phyloP scores from a whole-genome alignment of 345 rosid species.

The Brassica nigra region DNA sequence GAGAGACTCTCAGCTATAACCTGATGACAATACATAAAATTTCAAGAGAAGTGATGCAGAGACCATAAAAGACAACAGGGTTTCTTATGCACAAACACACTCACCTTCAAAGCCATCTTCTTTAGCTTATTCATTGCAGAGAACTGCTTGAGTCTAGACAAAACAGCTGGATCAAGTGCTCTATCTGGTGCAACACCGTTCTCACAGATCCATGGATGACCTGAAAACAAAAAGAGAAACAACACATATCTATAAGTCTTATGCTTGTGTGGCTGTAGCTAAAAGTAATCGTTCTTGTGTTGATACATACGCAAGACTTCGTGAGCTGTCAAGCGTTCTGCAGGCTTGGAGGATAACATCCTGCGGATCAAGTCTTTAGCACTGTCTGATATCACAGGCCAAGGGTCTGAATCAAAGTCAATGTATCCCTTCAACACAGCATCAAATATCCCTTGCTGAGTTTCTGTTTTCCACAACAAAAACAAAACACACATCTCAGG shows the following conservation, averaged over 20 bases:
- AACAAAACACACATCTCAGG: conserved; percentile 15
- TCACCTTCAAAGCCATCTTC: conserved; percentile 96
- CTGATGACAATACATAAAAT: conserved; percentile 39
- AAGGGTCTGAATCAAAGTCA: conserved; percentile 93
- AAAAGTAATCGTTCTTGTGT: background rate
- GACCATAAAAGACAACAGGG: background rate
- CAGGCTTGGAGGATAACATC: conserved; percentile 80
- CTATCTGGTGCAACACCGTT: conserved; percentile 99
- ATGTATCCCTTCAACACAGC: conserved; percentile 93
- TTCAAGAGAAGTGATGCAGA: conserved; percentile 15
- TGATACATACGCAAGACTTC: conserved; percentile 83
- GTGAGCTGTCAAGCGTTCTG: conserved; percentile 89
- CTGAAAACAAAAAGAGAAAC: conserved; percentile 39
- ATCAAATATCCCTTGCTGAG: conserved; percentile 98
- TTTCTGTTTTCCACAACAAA: conserved; percentile 49
- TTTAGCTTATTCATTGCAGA: conserved; percentile 98
- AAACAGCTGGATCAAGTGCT: conserved; percentile 89
- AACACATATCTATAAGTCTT: background rate
- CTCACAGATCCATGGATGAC: conserved; percentile 98
- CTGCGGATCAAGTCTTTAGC: conserved; percentile 82
- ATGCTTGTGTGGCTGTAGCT: too few relatives aligned
- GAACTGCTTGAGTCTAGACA: conserved; percentile 92
- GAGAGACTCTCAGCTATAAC: conserved; percentile 99
- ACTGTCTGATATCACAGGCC: conserved; percentile 93
- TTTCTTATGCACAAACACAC: background rate